Conservation (phyloP, 2,329 filamentous ascomycete genomes). For the Endoconidiophora polonica region DNA sequence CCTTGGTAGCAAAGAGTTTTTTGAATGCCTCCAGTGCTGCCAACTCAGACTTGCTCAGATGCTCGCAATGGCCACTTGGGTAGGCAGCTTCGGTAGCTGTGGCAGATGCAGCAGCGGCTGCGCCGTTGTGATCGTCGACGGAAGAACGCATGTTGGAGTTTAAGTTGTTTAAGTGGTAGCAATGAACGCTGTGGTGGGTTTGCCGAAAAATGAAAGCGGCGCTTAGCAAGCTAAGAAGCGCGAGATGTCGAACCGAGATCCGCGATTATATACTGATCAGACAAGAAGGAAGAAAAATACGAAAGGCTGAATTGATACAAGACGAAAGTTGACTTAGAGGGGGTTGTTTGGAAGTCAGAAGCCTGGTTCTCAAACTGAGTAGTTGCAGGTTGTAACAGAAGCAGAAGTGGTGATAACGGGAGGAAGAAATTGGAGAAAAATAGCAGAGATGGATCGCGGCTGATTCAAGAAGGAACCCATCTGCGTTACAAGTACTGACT, state of each 20-base stretch:
- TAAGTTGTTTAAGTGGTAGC: not conserved
- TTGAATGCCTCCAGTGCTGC: constrained; percentile 58
- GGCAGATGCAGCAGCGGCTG: constrained; percentile 6
- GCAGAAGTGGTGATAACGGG: no score
- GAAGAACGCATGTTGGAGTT: constrained; percentile 2
- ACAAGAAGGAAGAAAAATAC: no score
- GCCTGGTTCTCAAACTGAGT: no score
- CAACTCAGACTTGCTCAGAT: constrained; percentile 54
- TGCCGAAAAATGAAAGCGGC: not conserved
- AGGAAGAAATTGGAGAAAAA: not conserved
- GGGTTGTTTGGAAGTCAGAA: not conserved
- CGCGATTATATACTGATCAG: no score
- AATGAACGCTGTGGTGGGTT: not conserved
- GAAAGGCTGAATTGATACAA: not conserved
- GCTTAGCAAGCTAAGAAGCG: not conserved
- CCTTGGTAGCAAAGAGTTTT: constrained; percentile 43
- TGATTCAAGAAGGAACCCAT: no score
- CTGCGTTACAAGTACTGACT: no score
- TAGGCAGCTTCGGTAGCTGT: constrained; percentile 33
- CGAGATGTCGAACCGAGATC: not conserved
- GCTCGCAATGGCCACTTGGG: constrained; percentile 64
- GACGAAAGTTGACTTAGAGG: not conserved
- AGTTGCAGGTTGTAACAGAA: no score
- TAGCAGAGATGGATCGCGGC: no score
- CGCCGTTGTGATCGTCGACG: not conserved